Base-by-base conservation (phyloP, 2,329 filamentous ascomycete genomes). In the Thelonectria rubi region DNA sequence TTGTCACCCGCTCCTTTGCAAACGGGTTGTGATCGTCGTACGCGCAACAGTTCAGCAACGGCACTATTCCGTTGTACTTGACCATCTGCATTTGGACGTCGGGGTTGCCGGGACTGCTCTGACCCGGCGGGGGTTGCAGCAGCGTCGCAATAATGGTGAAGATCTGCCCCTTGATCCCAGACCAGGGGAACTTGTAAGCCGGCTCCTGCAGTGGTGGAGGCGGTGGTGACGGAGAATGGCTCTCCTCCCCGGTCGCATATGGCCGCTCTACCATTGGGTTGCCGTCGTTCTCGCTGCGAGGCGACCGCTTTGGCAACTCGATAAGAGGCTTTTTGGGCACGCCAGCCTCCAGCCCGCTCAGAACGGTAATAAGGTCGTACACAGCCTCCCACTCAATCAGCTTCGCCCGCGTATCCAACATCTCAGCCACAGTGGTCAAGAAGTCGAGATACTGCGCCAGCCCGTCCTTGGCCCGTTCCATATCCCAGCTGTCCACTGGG, bases 11-110 rank as follows among this genome's bases (percentile, higher is more conserved):
- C 76, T 98, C 94, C 71, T 94, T 92, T 65, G 97, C 94, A 74
- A 94, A 97, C 0, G 93, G 93, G 73, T 97, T 97, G 78, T 97
- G 88, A 69, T 94, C 93, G 73, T 98, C 94, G 74, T 95, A 95
- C 32, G 89, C 86, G 70, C 93, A 97, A 77, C 93, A 97, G 72
- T 93, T 93, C 15, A 97, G 85, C 18, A 98, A 84, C 0, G 92
- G 89, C 68, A 97, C 91, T 45, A 98, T 91, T 43, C 94, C 94
- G 66, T 93, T 91, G 70, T 94, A 87, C 50, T 88, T 86, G 46
- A 96, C 87, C 64, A 98, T 92, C 75, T 97, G 94, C 69, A 91
- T 88, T 77, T 98, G 94, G 0, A 97, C 94, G 9, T 88, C 86
- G 1, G 90, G 85, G 69, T 90, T 89, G 15, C 87, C 87, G 0